Evolutionary conservation across 257 asterid genomes (phyloP), one percentile per base, ranked within the genome.

Genomic region (Ballota nigra): DNA sequence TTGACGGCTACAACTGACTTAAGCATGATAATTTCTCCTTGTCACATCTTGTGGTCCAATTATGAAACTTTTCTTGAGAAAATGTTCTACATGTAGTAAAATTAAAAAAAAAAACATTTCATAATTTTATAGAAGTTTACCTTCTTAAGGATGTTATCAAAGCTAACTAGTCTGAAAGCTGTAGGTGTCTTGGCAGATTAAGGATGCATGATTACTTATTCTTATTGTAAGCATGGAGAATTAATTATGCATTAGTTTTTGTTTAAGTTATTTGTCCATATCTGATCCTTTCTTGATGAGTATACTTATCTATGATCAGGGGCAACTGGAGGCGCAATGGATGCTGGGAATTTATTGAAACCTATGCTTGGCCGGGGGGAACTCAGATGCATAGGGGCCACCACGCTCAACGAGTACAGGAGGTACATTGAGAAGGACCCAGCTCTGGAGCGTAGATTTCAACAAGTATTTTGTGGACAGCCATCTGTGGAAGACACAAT

Each of bases 311-410:
- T 19, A 60, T 80, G 72, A 71, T 68, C 82, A 89, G 97, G 97
- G 72, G 96, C 97, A 61, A 78, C 83, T 65, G 94, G 97, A 61
- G 97, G 97, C 51, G 87, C 97, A 20, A 77, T 92, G 96, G 98
- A 92, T 82, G 98, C 98, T 72, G 96, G 96, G 66, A 90, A 92
- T 80, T 85, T 92, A 74, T 85, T 92, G 84, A 92, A 92, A 70
- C 97, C 97, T 75, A 92, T 90, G 98, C 95, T 92, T 72, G 96
- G 97, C 51, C 87, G 98, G 53, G 97, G 98, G 59, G 96, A 90
- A 74, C 97, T 90, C 11, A 86, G 97, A 79, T 90, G 98, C 82
- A 92, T 90, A 15, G 98, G 97, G 69, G 98, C 98, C 69, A 92
- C 98, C 67, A 92, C 97, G 7, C 85, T 90, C 68, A 90, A 88